A percentile compares a stretch with the other conserved stretches of the same genome.
These are phyloP conservation scores for Vicia faba DNA, from an alignment of 306 rosid species.

Conservation along the genomic window DNA sequence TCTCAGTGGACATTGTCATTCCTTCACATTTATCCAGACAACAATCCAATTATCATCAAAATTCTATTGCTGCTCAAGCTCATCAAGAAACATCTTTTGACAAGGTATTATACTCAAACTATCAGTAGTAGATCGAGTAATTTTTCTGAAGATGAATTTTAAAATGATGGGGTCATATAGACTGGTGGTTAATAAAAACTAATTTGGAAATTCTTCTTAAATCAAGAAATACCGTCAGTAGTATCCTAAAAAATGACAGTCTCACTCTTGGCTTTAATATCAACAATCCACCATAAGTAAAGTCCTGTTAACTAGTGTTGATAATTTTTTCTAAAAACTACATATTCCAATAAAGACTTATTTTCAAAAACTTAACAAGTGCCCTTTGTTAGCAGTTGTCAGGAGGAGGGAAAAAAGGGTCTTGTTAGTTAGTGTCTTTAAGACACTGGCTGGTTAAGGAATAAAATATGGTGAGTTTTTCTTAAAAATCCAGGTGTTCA, in stretches of 20 bases:
- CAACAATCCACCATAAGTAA: not conserved
- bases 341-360: not conserved
- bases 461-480: not conserved
- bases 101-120: constrained; percentile 7
- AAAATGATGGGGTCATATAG: constrained; percentile 9
- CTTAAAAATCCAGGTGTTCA: constrained; percentile 3
- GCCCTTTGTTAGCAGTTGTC: not conserved
- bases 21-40: constrained; percentile 7
- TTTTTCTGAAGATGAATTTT: constrained; percentile 4
- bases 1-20: not conserved
- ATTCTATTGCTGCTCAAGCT: constrained; percentile 16
- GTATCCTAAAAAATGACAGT: constrained; percentile 12
- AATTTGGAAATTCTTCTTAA: not conserved
- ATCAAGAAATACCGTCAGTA: constrained; percentile 1
- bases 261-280: constrained; percentile 12
- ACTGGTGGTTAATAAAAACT: constrained; percentile 2
- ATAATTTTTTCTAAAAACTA: no score
- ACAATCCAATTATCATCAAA: constrained; percentile 8
- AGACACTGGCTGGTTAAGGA: no score
- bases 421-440: not conserved
- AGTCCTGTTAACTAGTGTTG: not conserved
- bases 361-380: not conserved
- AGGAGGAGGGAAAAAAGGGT: not conserved
- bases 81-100: constrained; percentile 29
- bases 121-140: not conserved